Conservation (phyloP, 2,329 filamentous ascomycete genomes). For the Colletotrichum echinochloae region DNA sequence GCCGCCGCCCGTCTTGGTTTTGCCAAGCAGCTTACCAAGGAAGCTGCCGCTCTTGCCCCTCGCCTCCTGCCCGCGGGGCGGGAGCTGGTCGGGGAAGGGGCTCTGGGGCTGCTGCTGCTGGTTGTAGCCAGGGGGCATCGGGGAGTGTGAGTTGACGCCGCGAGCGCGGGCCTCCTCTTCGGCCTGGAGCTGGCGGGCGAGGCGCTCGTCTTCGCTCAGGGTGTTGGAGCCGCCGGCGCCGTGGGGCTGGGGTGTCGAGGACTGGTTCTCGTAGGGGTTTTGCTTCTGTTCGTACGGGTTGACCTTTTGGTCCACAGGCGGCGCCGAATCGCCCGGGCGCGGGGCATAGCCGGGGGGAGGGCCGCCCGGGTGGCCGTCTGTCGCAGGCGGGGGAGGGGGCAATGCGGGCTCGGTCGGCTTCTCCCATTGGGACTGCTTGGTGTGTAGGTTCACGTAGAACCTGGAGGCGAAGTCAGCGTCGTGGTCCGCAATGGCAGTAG, state of each 20-base stretch:
- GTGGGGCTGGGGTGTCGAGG: constrained; percentile 48
- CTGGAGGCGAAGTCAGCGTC: constrained; percentile 55
- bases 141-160: constrained; percentile 48
- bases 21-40: constrained; percentile 65
- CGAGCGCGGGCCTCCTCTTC: constrained; percentile 76
- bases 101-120: constrained; percentile 45
- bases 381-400: constrained; percentile 57
- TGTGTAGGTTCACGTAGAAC: constrained; percentile 93
- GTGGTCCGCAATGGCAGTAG: not conserved
- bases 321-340: constrained; percentile 54
- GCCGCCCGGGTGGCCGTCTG: constrained; percentile 61
- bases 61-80: constrained; percentile 51
- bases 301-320: constrained; percentile 68
- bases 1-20: constrained; percentile 54
- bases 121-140: constrained; percentile 46
- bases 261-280: constrained; percentile 60
- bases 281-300: constrained; percentile 73
- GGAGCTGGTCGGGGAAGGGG: constrained; percentile 55
- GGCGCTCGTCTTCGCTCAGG: constrained; percentile 74
- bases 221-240: constrained; percentile 47
- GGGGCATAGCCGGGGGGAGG: constrained; percentile 76
- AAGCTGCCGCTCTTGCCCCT: constrained; percentile 60
- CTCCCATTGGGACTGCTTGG: constrained; percentile 92
- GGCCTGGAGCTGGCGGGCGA: constrained; percentile 83
- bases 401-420: constrained; percentile 78